Conservation (phyloP, 2,329 filamentous ascomycete genomes). For the Torrubiellomyces zombiae region DNA sequence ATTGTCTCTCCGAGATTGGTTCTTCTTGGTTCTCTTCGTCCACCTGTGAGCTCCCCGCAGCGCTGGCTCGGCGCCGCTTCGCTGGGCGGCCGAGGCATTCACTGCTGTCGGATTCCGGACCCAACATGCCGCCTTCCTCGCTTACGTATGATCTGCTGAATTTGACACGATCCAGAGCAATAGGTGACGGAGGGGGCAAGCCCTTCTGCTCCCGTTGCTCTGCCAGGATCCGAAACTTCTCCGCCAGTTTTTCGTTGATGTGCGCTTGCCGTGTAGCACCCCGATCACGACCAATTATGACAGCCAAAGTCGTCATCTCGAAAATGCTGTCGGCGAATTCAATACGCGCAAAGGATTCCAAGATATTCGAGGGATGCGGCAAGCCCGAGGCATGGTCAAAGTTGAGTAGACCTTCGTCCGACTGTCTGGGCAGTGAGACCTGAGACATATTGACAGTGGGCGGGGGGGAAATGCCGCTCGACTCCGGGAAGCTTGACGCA, state of each 20-base stretch:
- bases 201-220: constrained; percentile 30
- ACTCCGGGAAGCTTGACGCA: constrained; percentile 20
- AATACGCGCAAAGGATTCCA: constrained; percentile 43
- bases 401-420: constrained; percentile 16
- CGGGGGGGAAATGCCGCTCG: constrained; percentile 21
- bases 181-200: constrained; percentile 33
- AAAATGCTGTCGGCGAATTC: constrained; percentile 62
- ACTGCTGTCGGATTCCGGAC: constrained; percentile 42
- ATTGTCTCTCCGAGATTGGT: constrained; percentile 39
- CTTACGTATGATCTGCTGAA: constrained; percentile 51
- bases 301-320: constrained; percentile 59
- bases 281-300: constrained; percentile 58
- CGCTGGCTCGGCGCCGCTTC: constrained; percentile 30
- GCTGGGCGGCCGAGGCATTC: constrained; percentile 25
- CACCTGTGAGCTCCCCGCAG: constrained; percentile 23
- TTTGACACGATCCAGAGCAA: constrained; percentile 33
- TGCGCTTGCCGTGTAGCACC: constrained; percentile 38
- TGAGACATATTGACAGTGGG: constrained; percentile 29
- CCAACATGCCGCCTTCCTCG: constrained; percentile 52
- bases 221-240: constrained; percentile 25
- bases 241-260: constrained; percentile 30
- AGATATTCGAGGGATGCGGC: too few species aligned
- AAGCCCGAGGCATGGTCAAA: too few species aligned
- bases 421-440: constrained; percentile 23
- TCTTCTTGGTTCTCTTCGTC: constrained; percentile 27